Evolutionary conservation across 2,329 filamentous ascomycete genomes (phyloP), one percentile per base, ranked within the genome.

Genomic region (Apiospora hydei): DNA sequence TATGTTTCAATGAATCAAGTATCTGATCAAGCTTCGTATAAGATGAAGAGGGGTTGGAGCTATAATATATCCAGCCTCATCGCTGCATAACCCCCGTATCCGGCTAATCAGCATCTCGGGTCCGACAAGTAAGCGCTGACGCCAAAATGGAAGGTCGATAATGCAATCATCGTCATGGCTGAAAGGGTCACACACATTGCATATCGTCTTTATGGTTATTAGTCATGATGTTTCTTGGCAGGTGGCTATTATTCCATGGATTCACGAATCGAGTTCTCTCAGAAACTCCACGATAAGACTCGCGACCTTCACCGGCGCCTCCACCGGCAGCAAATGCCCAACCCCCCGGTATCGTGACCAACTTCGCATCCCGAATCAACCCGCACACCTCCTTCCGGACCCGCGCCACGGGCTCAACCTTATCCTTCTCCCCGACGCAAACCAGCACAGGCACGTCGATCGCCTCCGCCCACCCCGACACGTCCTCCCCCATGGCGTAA

Each of bases 401-500:
- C 5, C 53, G 30, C 6, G 53, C 53, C 53, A 38, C 30, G 6
- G 53, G 53, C 30, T 61, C 53, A 1, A 61, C 53, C 53, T 21
- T 4, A 16, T 61, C 53, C 30, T 61, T 30, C 30, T 34, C 79
- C 7, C 81, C 82, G 21, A 75, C 78, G n/a, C 83, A 47, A 43
- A 76, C 76, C 53, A 73, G 74, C 67, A 75, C 74, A 34, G 71
- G 80, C 5, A 75, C 73, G 34, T 75, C 46, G 30, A 77, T 76
- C 18, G 69, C 61, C 34, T 72, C 74, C 14, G 76, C 73, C 13
- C 71, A 49, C 5, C 73, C 71, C 1, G 76, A 72, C 61, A 82
- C 78, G 72, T 83, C 77, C 69, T 83, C 81, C 41, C 71, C 74
- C 79, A 82, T 81, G 6, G 74, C 79, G 72, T 81, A 81, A 10